Base-by-base conservation (phyloP, 2,329 filamentous ascomycete genomes). In the Fusarium odoratissimum region DNA sequence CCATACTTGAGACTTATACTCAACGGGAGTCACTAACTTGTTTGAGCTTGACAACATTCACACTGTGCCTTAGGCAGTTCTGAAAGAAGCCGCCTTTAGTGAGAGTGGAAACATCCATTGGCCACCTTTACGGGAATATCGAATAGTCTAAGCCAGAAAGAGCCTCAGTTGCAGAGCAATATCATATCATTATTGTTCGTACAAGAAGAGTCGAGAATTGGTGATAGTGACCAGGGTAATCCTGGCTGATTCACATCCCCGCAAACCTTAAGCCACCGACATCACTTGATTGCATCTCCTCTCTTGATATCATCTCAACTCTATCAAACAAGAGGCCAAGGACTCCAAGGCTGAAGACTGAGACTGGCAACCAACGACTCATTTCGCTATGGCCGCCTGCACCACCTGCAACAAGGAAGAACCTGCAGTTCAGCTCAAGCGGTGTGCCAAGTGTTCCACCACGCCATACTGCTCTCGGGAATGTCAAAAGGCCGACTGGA, bases 401-500 rank as follows among this genome's bases (percentile, higher is more conserved):
- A 80, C 71, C 52, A 69, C n/a, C 10, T 83, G 80, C 75, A 59
- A 75, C 4, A 82, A 79, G 70, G 30, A 72, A 1, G 72, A 78
- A 11, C 73, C 77, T 1, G 67, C 77, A 23, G 75, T 79, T 17
- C 64, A 58, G 19, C 76, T 84, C 45, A 84, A 82, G 67, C 68
- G 77, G 56, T 88, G 86, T 75, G 82, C 83, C n/a, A 85, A 83
- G 70, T 88, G 87, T 82, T 80, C 79, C n/a, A 71, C 71, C 1
- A 80, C 82, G 0, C 78, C 72, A 31, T 89, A 89, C 78, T 90
- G 87, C 81, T 86, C 85, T 45, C 80, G 80, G 30, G 82, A 84
- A 40, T 89, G 87, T 79, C 84, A 89, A 75, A 86, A 84, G 69
- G 75, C 77, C 4, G 82, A 89, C 74, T 89, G 85, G 85, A 86